Base-by-base conservation (phyloP, 1,284 basidiomycete species). In the Cutaneotrichosporon cutaneum region DNA sequence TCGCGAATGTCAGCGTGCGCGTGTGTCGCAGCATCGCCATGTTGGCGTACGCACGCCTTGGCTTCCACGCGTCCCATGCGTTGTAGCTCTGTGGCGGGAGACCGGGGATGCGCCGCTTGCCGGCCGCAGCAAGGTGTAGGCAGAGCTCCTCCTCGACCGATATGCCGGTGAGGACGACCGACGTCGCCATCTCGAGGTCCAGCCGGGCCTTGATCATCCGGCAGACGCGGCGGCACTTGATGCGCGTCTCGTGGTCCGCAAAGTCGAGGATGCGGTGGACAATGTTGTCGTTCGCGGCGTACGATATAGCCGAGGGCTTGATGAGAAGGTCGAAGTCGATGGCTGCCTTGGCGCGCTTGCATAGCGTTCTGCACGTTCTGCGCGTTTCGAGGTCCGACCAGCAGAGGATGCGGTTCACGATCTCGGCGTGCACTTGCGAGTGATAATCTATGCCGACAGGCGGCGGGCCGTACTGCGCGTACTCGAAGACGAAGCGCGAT, bases 61-160 rank as follows among this genome's bases (percentile, higher is more conserved):
- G 39, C 39, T 39, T 54, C 33, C 18, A 39, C 22, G 33, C 22
- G 22, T 39, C 9, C 22, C 33, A n/a, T 2, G 52, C 21, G 35
- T 54, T 22, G 22, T 54, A 54, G 14, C 30, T 35, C 14, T 36
- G 52, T 9, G 52, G 52, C 21, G 52, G 52, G 9, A 54, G 52
- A 14, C 52, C 52, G 4, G 52, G 52, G 8, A 54, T 35, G 9
- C 52, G 33, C 10, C 35, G 39, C 35, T 22, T 24, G 21, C 8
- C 35, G 3, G 13, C 35, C 33, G 13, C 33, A 26, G 33, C 35
- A 35, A 54, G 21, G 13, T 39, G n/a, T 24, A 54, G 21, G 33
- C 33, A 32, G 21, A 33, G 52, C 33, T 54, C 35, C 10, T 24
- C 10, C n/a, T 33, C 21, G 35, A 54, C 22, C 35, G 35, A 8